phyloP scores from a whole-genome alignment of 331 rosid genomes.

The Quercus phellos region DNA sequence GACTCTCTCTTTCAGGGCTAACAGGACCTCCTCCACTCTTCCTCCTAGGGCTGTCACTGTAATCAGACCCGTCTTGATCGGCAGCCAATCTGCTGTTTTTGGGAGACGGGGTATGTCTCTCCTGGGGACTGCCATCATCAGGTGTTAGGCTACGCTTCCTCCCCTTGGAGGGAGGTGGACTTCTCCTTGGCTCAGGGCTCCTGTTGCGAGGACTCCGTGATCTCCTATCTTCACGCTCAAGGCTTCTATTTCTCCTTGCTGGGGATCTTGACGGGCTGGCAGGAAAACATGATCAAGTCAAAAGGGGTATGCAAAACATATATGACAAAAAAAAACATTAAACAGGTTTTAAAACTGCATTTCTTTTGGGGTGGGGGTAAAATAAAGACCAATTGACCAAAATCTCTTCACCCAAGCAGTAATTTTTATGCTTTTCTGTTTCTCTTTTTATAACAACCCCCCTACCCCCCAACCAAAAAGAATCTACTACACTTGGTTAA shows the following conservation, averaged over 20 bases:
- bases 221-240: constrained; percentile 38
- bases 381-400: too few relatives aligned
- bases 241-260: constrained; percentile 35
- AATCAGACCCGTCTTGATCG: constrained; percentile 47
- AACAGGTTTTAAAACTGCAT: background rate
- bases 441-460: too few relatives aligned
- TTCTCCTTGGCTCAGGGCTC: constrained; percentile 24
- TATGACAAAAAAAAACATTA: too few relatives aligned
- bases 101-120: constrained; percentile 24
- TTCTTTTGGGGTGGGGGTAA: background rate
- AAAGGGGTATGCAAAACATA: background rate
- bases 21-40: constrained; percentile 46
- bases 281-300: background rate
- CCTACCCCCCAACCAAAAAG: too few relatives aligned
- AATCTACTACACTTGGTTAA: too few relatives aligned
- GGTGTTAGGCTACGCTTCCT: constrained; percentile 41
- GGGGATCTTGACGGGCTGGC: constrained; percentile 56
- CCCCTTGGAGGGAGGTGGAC: constrained; percentile 29
- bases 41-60: constrained; percentile 43
- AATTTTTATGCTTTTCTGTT: too few relatives aligned
- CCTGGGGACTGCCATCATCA: constrained; percentile 32
- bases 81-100: constrained; percentile 28
- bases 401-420: constrained; percentile 8
- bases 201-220: constrained; percentile 30
- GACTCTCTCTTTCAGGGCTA: constrained; percentile 28